phyloP scores from a whole-genome alignment of 2,329 filamentous ascomycete genomes.

The Peltaster fructicola region DNA sequence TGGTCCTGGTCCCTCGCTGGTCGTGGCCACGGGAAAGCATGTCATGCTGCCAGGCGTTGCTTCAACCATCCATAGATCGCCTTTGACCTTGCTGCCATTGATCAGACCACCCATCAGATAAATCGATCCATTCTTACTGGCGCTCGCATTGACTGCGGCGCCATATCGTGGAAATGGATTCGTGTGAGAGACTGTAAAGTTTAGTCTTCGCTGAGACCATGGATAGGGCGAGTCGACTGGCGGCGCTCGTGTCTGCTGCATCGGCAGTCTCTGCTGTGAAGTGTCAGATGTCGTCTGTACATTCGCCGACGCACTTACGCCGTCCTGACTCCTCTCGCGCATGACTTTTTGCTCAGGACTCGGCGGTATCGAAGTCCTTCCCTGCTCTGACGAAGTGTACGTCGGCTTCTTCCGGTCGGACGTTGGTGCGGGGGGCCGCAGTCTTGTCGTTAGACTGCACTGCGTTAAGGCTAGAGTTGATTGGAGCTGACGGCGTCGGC shows the following conservation, averaged over 20 bases:
- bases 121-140: constrained; percentile 91
- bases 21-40: constrained; percentile 82
- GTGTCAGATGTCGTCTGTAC: not conserved
- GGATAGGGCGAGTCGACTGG: constrained; percentile 75
- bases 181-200: constrained; percentile 63
- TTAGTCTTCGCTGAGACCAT: constrained; percentile 81
- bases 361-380: constrained; percentile 18
- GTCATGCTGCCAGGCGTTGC: constrained; percentile 64
- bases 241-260: constrained; percentile 18
- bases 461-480: constrained; percentile 28
- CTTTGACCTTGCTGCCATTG: constrained; percentile 87
- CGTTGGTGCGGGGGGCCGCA: no score
- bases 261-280: constrained; percentile 19
- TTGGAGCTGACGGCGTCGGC: constrained; percentile 38
- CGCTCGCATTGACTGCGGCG: constrained; percentile 78
- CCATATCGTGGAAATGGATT: constrained; percentile 94
- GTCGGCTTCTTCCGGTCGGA: no score
- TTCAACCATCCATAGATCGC: constrained; percentile 95
- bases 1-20: constrained; percentile 83
- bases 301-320: constrained; percentile 6
- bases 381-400: constrained; percentile 7
- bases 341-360: constrained; percentile 52
- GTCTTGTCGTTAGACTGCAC: constrained; percentile 7
- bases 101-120: constrained; percentile 97
- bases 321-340: constrained; percentile 12